Base-by-base conservation (phyloP, 2,329 filamentous ascomycete species). In the Alternaria arborescens region DNA sequence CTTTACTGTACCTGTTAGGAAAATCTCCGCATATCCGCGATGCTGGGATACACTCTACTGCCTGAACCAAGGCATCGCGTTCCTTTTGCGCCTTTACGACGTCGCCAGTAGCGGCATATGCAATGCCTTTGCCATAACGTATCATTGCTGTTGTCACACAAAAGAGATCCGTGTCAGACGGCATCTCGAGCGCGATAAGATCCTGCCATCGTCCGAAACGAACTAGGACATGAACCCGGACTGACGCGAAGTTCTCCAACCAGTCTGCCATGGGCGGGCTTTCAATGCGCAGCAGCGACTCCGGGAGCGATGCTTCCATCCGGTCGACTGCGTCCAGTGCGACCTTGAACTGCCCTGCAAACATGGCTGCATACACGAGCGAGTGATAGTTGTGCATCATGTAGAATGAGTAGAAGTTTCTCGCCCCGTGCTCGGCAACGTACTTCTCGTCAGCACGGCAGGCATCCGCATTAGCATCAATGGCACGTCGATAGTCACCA, bases 391-490 rank as follows among this genome's bases (percentile, higher is more conserved):
- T 83, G 72, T 94, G 91, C 51, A 86, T 85, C 14, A 91, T 86
- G 73, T 94, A 94, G 5, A 93, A 83, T 0, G 89, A 89, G 78
- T 94, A 94, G 73, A 94, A 93, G 73, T 91, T 91, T 62, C 87
- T 75, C 0, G 87, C 81, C 0, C 90, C 89, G 8, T 85, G 81
- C 5, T 83, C 80, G 0, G 79, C 76, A 2, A 92, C 81, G 70
- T 86, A 93, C 66, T 86, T 87, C 52, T 90, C 86, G 71, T 94
- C 91, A 2, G 89, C 90, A 0, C 78, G 70, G 48, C 91, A 88
- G 10, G 91, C 91, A 22, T 85, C 83, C 2, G 84, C 81, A 73
- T 94, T 94, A 4, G 88, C 89, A 1, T 81, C 80, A 52, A 93
- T 88, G 5, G 89, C 89, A 8, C 82, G 82, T 30, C 84, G 81